phyloP scores from a whole-genome alignment of 129 eudicot species.

The Flaveria linearis region DNA sequence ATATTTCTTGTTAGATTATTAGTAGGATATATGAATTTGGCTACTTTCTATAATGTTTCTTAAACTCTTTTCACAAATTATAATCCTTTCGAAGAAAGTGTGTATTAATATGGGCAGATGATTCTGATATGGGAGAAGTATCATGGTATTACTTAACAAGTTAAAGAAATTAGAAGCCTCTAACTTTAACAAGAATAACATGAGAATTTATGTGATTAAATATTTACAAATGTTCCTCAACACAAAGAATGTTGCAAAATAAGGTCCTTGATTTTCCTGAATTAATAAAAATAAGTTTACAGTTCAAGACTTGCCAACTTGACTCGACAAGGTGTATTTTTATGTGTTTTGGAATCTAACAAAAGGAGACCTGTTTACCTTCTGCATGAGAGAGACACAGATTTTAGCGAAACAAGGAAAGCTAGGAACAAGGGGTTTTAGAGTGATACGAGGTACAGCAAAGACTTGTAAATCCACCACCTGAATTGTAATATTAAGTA shows the following conservation, averaged over 20 bases:
- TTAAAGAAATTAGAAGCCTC: neutral
- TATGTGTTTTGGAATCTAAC: neutral
- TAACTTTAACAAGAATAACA: neutral
- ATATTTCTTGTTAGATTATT: neutral
- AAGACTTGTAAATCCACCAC: constrained; percentile 91
- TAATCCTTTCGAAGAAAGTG: neutral
- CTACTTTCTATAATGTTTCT: constrained; percentile 2
- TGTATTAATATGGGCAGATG: neutral
- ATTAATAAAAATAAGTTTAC: neutral
- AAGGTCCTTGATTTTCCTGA: neutral
- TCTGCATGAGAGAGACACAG: constrained; percentile 88
- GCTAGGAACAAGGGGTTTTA: constrained; percentile 98
- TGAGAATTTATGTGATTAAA: neutral
- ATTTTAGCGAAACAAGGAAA: constrained; percentile 96
- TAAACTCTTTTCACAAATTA: neutral
- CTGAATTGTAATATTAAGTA: constrained; percentile 42
- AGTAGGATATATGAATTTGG: neutral
- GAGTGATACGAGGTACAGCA: constrained; percentile 85
- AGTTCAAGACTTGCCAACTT: neutral
- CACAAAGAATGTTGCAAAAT: neutral
- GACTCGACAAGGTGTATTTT: neutral
- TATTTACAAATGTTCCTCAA: neutral
- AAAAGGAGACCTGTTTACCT: constrained; percentile 46
- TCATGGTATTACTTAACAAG: neutral
- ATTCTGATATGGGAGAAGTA: neutral